Evolutionary conservation across 176 grass and related monocot species (phyloP), one percentile per base, ranked within the genome.

Genomic region (Carex parvula): DNA sequence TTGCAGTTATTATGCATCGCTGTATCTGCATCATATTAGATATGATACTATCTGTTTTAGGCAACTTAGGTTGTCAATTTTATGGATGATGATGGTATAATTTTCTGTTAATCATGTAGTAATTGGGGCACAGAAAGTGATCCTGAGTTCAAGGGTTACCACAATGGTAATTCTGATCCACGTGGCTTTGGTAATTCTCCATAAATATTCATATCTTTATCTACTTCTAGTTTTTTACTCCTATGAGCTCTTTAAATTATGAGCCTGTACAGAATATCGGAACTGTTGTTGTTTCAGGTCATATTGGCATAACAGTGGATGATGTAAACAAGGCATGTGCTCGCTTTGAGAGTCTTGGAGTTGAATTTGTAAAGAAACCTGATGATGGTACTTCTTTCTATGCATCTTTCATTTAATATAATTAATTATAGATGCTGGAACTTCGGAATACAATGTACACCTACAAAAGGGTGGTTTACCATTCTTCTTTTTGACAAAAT

Each of bases 71-170:
- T 73, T 0, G 17, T 52, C 18, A 73, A 3, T 54, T 54, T 53
- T 16, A 30, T 55, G 46, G 22, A 76, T 54, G 16, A 54, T 76
- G 14, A 77, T 75, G 44, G 8, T 52, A 54, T 29, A 30, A 29
- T 77, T 42, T 30, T 26, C 21, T 57, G 6, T 57, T 17, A 0
- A 56, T 77, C 6, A 54, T 88, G 74, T 80, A 98, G 95, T 84
- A 98, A 95, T 69, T 98, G 95, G 95, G 95, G 95, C 16, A 98
- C 95, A 1, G 92, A 98, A 88, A 94, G 18, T 91, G 92, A 98
- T 88, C 86, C 92, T 86, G 95, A 95, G 79, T 98, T 95, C 86
- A 98, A 92, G 88, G 91, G 92, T 67, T 95, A 98, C 84, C 95
- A 98, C 83, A 95, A 95, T 79, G 95, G 95, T 78, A 98, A 98